These are phyloP conservation scores for Pseudotsuga menziesii DNA, from an alignment of 75 land plant species.

Conservation along the genomic window DNA sequence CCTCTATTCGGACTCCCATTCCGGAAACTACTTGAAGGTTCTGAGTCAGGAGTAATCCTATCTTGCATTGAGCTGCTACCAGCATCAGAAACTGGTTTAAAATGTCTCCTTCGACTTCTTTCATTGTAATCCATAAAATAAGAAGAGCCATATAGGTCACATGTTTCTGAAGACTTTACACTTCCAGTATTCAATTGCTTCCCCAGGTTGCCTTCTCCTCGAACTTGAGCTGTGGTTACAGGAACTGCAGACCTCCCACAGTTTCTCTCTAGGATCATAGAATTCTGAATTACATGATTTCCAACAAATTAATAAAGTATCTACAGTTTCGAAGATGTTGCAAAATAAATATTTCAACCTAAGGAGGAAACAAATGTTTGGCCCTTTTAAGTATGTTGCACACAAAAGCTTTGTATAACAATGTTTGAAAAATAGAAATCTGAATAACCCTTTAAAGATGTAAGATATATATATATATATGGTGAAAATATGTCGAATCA, in stretches of 20 bases:
- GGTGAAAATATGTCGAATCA: not conserved
- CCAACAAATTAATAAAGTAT: not conserved
- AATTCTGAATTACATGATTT: not conserved
- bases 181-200: not conserved
- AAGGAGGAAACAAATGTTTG: not conserved
- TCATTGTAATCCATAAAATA: not conserved
- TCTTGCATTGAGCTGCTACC: slow-evolving; percentile 2
- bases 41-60: not conserved
- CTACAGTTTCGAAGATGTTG: not conserved
- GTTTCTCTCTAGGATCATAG: not conserved
- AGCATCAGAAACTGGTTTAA: not conserved
- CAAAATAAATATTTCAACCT: not conserved
- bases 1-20: not conserved
- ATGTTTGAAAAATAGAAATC: not conserved
- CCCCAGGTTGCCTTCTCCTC: not conserved
- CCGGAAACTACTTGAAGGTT: not conserved
- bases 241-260: not conserved
- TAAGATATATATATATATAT: not conserved
- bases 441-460: not conserved
- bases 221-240: slow-evolving; percentile 8
- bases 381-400: not conserved
- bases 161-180: not conserved
- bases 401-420: not conserved
- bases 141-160: slow-evolving; percentile 4
- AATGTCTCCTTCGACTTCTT: slow-evolving; percentile 6